phyloP scores from a whole-genome alignment of 345 rosid species.

The Rhizophora apiculata region DNA sequence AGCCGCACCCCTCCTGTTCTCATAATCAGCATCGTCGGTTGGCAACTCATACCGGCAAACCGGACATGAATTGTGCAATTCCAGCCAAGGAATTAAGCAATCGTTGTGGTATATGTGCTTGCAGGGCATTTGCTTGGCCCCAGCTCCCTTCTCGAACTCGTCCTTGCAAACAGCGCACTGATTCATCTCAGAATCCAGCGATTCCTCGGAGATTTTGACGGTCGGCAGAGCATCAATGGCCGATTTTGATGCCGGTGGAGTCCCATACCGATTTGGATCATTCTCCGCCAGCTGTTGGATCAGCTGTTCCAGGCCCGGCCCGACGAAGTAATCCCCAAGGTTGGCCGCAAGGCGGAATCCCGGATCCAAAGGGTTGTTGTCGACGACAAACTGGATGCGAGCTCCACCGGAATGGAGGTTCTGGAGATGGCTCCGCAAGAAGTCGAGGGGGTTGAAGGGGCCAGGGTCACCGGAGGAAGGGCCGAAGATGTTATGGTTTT shows the following conservation, averaged over 20 bases:
- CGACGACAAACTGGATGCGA: constrained; percentile 43
- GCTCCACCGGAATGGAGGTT: constrained; percentile 38
- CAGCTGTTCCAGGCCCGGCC: constrained; percentile 46
- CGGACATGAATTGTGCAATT: constrained; percentile 48
- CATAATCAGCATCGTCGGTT: constrained; percentile 43
- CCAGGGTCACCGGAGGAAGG: not conserved
- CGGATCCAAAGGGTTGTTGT: constrained; percentile 27
- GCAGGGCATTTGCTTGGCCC: constrained; percentile 51
- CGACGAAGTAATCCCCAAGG: constrained; percentile 43
- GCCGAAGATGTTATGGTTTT: constrained; percentile 21
- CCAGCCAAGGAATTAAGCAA: constrained; percentile 46
- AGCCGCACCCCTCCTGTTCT: constrained; percentile 18
- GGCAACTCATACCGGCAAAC: constrained; percentile 53
- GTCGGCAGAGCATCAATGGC: constrained; percentile 39
- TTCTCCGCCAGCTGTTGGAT: constrained; percentile 53
- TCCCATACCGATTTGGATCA: constrained; percentile 46
- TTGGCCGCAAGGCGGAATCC: constrained; percentile 29
- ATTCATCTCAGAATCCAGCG: constrained; percentile 39
- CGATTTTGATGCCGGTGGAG: constrained; percentile 44
- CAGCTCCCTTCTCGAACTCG: constrained; percentile 36
- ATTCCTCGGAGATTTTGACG: constrained; percentile 24
- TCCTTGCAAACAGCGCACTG: constrained; percentile 53
- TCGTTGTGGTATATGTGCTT: constrained; percentile 43
- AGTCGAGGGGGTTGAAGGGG: constrained; percentile 33
- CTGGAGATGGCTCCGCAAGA: constrained; percentile 36